phyloP scores from a whole-genome alignment of 2,329 filamentous ascomycete genomes.

The Neonectria sp. region DNA sequence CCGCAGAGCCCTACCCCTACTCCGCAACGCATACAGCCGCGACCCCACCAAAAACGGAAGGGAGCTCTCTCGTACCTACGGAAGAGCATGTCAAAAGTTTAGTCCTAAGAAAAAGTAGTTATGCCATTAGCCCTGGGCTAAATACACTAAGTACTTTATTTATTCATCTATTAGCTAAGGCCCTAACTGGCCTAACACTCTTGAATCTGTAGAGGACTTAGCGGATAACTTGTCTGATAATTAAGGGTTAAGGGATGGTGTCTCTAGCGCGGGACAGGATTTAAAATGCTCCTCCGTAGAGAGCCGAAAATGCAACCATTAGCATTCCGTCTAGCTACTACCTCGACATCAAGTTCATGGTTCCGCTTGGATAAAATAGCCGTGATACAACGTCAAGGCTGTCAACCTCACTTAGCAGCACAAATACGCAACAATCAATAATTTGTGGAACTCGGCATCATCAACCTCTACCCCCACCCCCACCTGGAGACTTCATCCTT shows the following conservation, averaged over 20 bases:
- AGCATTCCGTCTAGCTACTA: not conserved
- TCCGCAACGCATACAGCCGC: not conserved
- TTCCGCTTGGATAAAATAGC: not conserved
- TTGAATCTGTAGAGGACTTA: too few species aligned
- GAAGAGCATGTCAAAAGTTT: too few species aligned
- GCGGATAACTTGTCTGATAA: too few species aligned
- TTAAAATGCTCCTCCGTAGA: too few species aligned
- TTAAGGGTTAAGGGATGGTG: too few species aligned
- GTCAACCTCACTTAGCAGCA: not conserved
- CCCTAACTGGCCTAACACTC: too few species aligned
- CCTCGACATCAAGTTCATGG: not conserved
- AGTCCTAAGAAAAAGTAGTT: too few species aligned
- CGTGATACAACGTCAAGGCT: not conserved
- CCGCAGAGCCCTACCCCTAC: not conserved
- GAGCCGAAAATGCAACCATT: conserved; percentile 1
- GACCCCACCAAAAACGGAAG: conserved; percentile 2
- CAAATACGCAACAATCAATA: not conserved
- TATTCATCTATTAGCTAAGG: too few species aligned
- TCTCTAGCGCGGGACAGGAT: too few species aligned
- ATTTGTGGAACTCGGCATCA: conserved; percentile 8
- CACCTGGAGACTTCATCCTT: not conserved
- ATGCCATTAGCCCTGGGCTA: not conserved
- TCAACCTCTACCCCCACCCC: not conserved
- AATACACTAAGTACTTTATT: too few species aligned
- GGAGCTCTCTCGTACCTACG: not conserved